Evolutionary conservation across 2,329 filamentous ascomycete species (phyloP).

Genomic region (Arachnomyces sp.): DNA sequence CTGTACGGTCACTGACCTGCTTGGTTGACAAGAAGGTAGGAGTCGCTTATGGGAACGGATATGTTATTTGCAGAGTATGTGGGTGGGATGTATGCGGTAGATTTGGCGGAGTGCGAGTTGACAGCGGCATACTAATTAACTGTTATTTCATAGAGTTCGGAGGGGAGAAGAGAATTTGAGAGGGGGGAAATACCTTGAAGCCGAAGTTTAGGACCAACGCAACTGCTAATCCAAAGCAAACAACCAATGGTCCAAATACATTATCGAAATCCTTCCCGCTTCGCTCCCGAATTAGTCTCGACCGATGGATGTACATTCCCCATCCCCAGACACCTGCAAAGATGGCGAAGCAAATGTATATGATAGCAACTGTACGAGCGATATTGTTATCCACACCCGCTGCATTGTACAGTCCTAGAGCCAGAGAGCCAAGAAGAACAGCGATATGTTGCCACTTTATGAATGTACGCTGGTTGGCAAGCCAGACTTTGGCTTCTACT

Average conservation of each 20-base stretch:
- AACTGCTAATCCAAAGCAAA: constrained; percentile 69
- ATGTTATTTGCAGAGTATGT: no score
- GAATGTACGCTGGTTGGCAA: constrained; percentile 96
- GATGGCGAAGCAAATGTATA: constrained; percentile 72
- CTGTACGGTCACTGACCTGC: no score
- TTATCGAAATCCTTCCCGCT: constrained; percentile 94
- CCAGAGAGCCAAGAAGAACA: constrained; percentile 75
- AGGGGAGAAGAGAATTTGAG: no score
- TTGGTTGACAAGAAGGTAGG: no score
- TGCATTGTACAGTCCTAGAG: constrained; percentile 80
- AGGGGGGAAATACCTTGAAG: constrained; percentile 54
- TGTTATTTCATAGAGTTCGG: background rate
- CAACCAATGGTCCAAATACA: constrained; percentile 71
- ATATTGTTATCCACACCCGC: constrained; percentile 67
- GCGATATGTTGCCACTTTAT: constrained; percentile 98
- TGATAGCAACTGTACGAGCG: constrained; percentile 69
- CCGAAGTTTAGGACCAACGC: constrained; percentile 81
- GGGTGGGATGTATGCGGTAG: no score
- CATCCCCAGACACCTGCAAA: constrained; percentile 88
- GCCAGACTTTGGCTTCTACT: constrained; percentile 97
- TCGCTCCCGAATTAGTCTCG: constrained; percentile 71
- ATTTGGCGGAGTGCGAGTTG: background rate
- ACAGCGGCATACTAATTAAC: background rate
- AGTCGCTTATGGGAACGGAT: no score
- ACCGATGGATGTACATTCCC: constrained; percentile 66